These are phyloP conservation scores for Pezicula radicicola DNA, from an alignment of 2,329 filamentous ascomycete genomes.

Conservation along the genomic window DNA sequence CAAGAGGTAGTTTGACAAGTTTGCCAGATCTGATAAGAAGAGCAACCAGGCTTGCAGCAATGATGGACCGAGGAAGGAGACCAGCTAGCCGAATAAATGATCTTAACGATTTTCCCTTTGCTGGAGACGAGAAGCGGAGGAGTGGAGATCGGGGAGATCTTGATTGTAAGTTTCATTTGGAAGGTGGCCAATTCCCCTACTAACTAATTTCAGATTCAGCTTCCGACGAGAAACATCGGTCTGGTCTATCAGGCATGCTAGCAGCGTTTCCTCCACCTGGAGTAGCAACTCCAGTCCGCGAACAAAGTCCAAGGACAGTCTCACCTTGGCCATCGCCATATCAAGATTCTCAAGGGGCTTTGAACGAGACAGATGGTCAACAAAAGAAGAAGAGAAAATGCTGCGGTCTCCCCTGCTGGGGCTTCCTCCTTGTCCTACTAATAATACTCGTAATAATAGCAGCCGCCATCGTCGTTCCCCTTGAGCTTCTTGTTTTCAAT, in stretches of 20 bases:
- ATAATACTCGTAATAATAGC: conserved; percentile 70
- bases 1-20: conserved; percentile 86
- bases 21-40: conserved; percentile 86
- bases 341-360: not conserved
- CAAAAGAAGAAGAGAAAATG: conserved; percentile 51
- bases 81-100: conserved; percentile 58
- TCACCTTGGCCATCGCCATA: conserved; percentile 32
- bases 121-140: conserved; percentile 20
- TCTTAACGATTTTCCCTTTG: conserved; percentile 45
- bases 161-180: conserved; percentile 14
- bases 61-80: conserved; percentile 77
- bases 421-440: conserved; percentile 64
- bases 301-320: conserved; percentile 29
- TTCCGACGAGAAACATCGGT: conserved; percentile 18
- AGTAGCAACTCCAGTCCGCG: conserved; percentile 38
- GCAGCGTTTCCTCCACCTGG: conserved; percentile 63
- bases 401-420: conserved; percentile 82
- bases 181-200: not conserved
- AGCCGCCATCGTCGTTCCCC: conserved; percentile 78
- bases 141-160: not conserved
- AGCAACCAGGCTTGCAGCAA: conserved; percentile 80
- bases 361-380: conserved; percentile 15
- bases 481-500: conserved; percentile 61
- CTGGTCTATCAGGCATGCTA: conserved; percentile 55
- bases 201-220: conserved; percentile 10